Evolutionary conservation across 2,329 filamentous ascomycete genomes (phyloP).

Genomic region (Ophiocordyceps australis): DNA sequence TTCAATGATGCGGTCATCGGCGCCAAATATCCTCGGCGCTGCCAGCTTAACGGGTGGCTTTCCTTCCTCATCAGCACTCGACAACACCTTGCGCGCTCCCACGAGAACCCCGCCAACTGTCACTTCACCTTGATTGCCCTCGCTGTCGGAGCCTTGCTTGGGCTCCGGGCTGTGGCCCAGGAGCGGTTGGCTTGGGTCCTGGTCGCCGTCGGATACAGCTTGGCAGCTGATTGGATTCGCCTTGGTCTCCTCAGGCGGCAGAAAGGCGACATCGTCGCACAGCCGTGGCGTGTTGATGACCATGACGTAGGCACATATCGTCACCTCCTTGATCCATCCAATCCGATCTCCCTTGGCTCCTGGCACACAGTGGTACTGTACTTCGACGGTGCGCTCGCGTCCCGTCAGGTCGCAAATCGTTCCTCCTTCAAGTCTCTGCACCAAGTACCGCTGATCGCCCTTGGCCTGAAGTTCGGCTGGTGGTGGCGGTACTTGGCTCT

Average conservation of each 20-base stretch:
- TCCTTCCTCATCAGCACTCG: constrained; percentile 25
- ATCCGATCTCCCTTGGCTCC: constrained; percentile 58
- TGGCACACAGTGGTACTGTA: constrained; percentile 66
- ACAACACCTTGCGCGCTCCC: constrained; percentile 29
- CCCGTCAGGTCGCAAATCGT: constrained; percentile 78
- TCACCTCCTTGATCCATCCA: constrained; percentile 82
- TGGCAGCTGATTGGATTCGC: constrained; percentile 64
- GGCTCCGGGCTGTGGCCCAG: constrained; percentile 7
- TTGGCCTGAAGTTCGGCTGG: constrained; percentile 58
- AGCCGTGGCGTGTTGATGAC: constrained; percentile 77
- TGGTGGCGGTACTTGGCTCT: constrained; percentile 10
- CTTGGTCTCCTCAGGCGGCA: constrained; percentile 59
- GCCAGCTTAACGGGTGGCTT: constrained; percentile 25
- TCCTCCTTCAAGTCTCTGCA: constrained; percentile 63
- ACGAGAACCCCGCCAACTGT: constrained; percentile 35
- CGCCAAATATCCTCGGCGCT: constrained; percentile 21
- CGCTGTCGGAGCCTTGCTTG: background rate
- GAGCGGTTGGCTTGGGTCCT: constrained; percentile 18
- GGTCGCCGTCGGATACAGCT: constrained; percentile 42
- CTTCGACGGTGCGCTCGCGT: constrained; percentile 64
- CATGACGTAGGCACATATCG: constrained; percentile 86
- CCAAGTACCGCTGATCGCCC: constrained; percentile 70
- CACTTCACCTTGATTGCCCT: constrained; percentile 9
- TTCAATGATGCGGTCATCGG: constrained; percentile 16
- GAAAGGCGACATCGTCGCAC: constrained; percentile 73